phyloP scores from a whole-genome alignment of 306 rosid genomes.

The Pterocarpus macrocarpus region DNA sequence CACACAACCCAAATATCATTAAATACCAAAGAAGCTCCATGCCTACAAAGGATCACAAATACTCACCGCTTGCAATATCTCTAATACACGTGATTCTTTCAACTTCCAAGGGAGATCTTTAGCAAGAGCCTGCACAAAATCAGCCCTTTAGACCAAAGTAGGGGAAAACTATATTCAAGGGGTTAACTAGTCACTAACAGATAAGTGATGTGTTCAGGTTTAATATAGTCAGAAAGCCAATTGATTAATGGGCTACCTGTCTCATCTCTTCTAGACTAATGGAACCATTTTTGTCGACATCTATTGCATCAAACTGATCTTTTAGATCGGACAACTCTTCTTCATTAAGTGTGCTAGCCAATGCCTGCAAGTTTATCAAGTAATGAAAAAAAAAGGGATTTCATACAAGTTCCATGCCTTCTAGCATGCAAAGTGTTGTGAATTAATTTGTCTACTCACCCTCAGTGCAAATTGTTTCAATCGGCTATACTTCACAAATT shows the following conservation, averaged over 20 bases:
- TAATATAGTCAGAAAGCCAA: slow-evolving; percentile 22
- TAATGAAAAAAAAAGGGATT: slow-evolving; percentile 29
- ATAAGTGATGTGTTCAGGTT: slow-evolving; percentile 21
- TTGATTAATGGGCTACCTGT: slow-evolving; percentile 63
- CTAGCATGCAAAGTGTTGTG: slow-evolving; percentile 32
- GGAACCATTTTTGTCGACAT: slow-evolving; percentile 93
- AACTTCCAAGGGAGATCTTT: slow-evolving; percentile 97
- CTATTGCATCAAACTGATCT: slow-evolving; percentile 98
- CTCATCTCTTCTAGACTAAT: slow-evolving; percentile 99
- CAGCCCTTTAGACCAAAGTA: slow-evolving; percentile 48
- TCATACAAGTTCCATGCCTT: slow-evolving; percentile 31
- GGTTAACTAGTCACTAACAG: not conserved
- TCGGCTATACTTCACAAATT: slow-evolving; percentile 90
- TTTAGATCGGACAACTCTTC: slow-evolving; percentile 89
- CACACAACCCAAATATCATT: not conserved
- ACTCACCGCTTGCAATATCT: slow-evolving; percentile 95
- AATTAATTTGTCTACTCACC: slow-evolving; percentile 61
- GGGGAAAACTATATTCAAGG: slow-evolving; percentile 29
- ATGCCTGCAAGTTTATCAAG: slow-evolving; percentile 70
- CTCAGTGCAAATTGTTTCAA: slow-evolving; percentile 97
- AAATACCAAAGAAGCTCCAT: slow-evolving; percentile 2
- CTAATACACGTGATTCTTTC: slow-evolving; percentile 88
- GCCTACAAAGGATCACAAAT: slow-evolving; percentile 41
- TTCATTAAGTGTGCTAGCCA: slow-evolving; percentile 93
- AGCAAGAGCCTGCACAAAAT: slow-evolving; percentile 90